Percentiles rank a stretch among this genome's conserved stretches.
phyloP scores from a whole-genome alignment of 371 early-diverging fungal species.

The Lichtheimia corymbifera region DNA sequence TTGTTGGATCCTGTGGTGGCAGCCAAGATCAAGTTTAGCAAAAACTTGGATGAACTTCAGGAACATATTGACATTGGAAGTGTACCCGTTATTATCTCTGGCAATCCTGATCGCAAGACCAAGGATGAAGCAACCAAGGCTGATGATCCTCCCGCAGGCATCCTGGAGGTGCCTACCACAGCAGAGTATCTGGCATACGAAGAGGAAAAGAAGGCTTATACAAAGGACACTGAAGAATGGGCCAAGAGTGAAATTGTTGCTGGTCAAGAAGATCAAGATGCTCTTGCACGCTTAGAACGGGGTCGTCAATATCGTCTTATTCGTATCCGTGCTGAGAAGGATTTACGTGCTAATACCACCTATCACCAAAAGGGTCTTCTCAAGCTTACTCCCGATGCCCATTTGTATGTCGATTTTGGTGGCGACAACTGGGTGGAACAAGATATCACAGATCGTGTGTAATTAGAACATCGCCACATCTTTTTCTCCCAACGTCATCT shows the following conservation, averaged over 20 bases:
- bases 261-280: slow-evolving; percentile 15
- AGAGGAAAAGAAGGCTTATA: slow-evolving; percentile 15
- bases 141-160: slow-evolving; percentile 30
- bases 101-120: slow-evolving; percentile 25
- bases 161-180: slow-evolving; percentile 17
- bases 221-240: slow-evolving; percentile 28
- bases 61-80: slow-evolving; percentile 54
- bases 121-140: slow-evolving; percentile 24
- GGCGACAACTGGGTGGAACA: slow-evolving; percentile 10
- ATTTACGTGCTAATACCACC: slow-evolving; percentile 31
- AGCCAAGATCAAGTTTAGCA: slow-evolving; percentile 79
- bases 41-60: slow-evolving; percentile 58
- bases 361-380: slow-evolving; percentile 29
- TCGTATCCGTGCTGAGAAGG: slow-evolving; percentile 39
- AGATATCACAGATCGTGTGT: slow-evolving; percentile 21
- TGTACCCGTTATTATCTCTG: slow-evolving; percentile 35
- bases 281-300: slow-evolving; percentile 19
- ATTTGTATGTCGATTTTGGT: slow-evolving; percentile 19
- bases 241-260: slow-evolving; percentile 12
- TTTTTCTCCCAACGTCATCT: not conserved
- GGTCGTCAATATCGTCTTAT: slow-evolving; percentile 28
- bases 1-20: slow-evolving; percentile 89
- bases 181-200: slow-evolving; percentile 18
- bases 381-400: slow-evolving; percentile 20
- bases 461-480: not conserved